Percentiles rank a stretch among this genome's conserved stretches.
Evolutionary conservation across 1,139 yeast species (phyloP).

Genomic region (Blastobotrys capitulatus): DNA sequence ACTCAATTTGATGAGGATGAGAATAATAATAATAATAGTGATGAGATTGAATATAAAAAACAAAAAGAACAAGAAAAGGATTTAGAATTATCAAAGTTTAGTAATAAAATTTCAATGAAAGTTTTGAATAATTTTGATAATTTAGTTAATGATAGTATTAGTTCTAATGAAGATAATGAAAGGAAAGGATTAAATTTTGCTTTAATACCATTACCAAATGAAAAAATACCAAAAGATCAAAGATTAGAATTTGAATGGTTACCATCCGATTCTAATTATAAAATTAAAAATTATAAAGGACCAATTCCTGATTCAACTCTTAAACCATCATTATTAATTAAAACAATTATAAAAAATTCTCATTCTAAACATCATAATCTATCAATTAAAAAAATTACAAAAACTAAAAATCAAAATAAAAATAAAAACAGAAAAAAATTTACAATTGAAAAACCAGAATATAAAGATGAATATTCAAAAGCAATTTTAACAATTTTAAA

Average conservation of each 20-base stretch:
- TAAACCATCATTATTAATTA: not conserved
- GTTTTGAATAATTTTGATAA: too few relatives aligned
- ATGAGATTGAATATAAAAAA: too few relatives aligned
- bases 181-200: not conserved
- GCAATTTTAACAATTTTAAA: not conserved
- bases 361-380: not conserved
- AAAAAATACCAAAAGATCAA: not conserved
- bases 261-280: not conserved
- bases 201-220: not conserved
- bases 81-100: not conserved
- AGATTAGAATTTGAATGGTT: not conserved
- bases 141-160: too few relatives aligned
- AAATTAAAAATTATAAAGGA: not conserved
- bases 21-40: not conserved
- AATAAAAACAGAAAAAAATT: not conserved
- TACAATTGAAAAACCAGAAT: not conserved
- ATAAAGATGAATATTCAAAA: not conserved
- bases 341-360: not conserved
- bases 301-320: not conserved
- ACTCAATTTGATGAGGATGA: conserved; percentile 2
- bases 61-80: not conserved
- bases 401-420: not conserved
- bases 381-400: not conserved
- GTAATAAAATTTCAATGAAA: not conserved
- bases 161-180: too few relatives aligned